Conservation (phyloP, 345 rosid genomes). For the Arabis alpina region DNA sequence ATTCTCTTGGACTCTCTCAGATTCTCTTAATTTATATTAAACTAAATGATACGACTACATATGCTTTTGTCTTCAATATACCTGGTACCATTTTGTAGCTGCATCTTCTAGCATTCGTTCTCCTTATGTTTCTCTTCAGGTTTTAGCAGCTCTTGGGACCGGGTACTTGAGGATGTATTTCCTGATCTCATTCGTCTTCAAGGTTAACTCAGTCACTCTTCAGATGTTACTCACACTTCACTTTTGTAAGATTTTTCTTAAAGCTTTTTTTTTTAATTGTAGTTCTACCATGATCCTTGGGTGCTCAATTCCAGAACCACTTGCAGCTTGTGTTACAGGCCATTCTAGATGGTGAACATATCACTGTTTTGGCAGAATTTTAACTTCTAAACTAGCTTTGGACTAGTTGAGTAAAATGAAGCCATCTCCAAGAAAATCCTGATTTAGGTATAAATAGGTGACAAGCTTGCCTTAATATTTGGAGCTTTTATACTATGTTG, state of each 20-base stretch:
- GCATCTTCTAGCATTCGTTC: constrained; percentile 17
- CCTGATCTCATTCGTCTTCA: constrained; percentile 94
- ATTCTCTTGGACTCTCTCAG: too few relatives aligned
- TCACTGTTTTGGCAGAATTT: constrained; percentile 17
- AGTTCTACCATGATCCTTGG: constrained; percentile 98
- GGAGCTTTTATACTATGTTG: constrained; percentile 61
- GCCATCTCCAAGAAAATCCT: background rate
- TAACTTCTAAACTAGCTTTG: constrained; percentile 24
- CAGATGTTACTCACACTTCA: constrained; percentile 12
- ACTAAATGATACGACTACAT: constrained; percentile 7
- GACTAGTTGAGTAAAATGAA: constrained; percentile 18
- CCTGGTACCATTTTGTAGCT: constrained; percentile 17
- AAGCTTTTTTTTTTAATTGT: constrained; percentile 39
- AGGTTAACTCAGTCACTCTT: constrained; percentile 49
- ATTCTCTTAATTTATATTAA: background rate
- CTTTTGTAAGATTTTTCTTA: constrained; percentile 4
- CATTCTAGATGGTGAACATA: constrained; percentile 77
- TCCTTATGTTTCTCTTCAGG: constrained; percentile 53
- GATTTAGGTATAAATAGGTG: constrained; percentile 3
- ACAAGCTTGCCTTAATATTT: constrained; percentile 11
- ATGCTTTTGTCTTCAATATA: background rate
- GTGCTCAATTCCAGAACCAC: constrained; percentile 92
- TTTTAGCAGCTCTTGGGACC: constrained; percentile 91
- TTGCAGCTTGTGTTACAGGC: constrained; percentile 94
- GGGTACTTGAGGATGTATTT: constrained; percentile 76